A percentile compares a stretch with the other conserved stretches of the same genome.
phyloP scores from a whole-genome alignment of 495 filamentous ascomycete species.

The Sporormia fimetaria region DNA sequence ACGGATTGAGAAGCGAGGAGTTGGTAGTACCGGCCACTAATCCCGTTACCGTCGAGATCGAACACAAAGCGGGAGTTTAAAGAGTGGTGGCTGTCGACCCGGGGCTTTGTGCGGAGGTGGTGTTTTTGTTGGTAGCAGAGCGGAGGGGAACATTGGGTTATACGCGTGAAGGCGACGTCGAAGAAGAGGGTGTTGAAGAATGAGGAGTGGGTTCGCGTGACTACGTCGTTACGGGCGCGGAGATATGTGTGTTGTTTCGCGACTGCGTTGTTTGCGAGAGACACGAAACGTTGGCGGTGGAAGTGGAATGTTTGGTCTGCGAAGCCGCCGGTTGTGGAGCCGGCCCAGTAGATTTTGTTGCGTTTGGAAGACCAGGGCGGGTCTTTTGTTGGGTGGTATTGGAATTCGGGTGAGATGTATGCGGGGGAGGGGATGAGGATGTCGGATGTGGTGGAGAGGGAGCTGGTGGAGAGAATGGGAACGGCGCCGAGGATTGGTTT shows the following conservation, averaged over 20 bases:
- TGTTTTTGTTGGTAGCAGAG: too few species aligned
- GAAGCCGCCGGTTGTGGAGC: slow-evolving; percentile 1
- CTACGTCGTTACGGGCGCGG: neutral
- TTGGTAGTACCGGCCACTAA: slow-evolving; percentile 29
- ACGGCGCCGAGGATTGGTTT: neutral
- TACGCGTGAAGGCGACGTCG: neutral
- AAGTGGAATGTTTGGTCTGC: neutral
- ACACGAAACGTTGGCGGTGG: neutral
- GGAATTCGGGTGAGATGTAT: neutral
- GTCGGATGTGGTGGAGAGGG: neutral
- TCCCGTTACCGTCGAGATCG: slow-evolving; percentile 33
- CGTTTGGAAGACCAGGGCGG: neutral
- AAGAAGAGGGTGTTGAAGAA: neutral
- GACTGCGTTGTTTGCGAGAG: neutral
- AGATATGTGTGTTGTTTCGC: neutral
- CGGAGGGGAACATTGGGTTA: neutral
- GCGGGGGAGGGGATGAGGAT: neutral
- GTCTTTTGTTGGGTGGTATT: neutral
- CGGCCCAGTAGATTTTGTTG: neutral
- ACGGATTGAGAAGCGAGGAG: slow-evolving; percentile 27
- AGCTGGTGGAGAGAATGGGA: neutral
- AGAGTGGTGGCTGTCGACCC: too few species aligned
- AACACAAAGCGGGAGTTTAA: slow-evolving; percentile 30
- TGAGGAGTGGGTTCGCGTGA: neutral
- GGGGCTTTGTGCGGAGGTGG: too few species aligned